A percentile compares a stretch with the other conserved stretches of the same genome.
Evolutionary conservation across 1,139 yeast species (phyloP).

Genomic region (Candida glucosophila): DNA sequence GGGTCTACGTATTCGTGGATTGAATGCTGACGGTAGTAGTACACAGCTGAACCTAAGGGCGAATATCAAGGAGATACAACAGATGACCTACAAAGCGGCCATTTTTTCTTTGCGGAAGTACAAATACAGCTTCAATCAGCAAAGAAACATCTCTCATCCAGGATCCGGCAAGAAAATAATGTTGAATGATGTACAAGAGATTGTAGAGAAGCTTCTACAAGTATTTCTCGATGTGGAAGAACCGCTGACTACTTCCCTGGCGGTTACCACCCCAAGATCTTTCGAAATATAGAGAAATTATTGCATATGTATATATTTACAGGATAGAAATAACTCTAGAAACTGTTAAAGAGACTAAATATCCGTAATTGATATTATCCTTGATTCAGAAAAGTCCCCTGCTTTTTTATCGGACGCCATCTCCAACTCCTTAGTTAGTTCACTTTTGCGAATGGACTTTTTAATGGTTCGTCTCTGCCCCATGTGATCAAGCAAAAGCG

Average conservation of each 20-base stretch:
- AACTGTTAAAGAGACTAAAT: too few species aligned
- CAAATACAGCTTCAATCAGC: too few species aligned
- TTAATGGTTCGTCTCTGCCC: slow-evolving; percentile 12
- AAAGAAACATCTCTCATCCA: too few species aligned
- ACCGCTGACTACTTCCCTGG: too few species aligned
- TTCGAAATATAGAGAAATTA: too few species aligned
- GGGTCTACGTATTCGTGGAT: slow-evolving; percentile 36
- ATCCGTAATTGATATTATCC: slow-evolving; percentile 7
- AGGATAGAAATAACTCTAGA: too few species aligned
- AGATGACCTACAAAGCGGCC: slow-evolving; percentile 34
- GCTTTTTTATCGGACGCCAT: slow-evolving; percentile 18
- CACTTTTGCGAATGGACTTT: slow-evolving; percentile 15
- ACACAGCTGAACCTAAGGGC: slow-evolving; percentile 23
- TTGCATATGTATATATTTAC: too few species aligned
- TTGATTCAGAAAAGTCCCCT: slow-evolving; percentile 7
- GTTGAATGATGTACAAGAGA: slow-evolving; percentile 27
- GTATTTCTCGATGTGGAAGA: slow-evolving; percentile 25
- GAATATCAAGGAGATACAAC: slow-evolving; percentile 32
- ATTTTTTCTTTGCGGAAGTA: slow-evolving; percentile 31
- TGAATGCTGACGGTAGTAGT: slow-evolving; percentile 16
- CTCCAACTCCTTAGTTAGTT: slow-evolving; percentile 23
- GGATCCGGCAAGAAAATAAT: too few species aligned
- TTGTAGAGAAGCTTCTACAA: slow-evolving; percentile 27
- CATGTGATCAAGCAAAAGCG: slow-evolving; percentile 31
- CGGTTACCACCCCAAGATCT: too few species aligned